Evolutionary conservation across 2,329 filamentous ascomycete genomes (phyloP).

Genomic region (Parasarocladium wereldwijsianum): DNA sequence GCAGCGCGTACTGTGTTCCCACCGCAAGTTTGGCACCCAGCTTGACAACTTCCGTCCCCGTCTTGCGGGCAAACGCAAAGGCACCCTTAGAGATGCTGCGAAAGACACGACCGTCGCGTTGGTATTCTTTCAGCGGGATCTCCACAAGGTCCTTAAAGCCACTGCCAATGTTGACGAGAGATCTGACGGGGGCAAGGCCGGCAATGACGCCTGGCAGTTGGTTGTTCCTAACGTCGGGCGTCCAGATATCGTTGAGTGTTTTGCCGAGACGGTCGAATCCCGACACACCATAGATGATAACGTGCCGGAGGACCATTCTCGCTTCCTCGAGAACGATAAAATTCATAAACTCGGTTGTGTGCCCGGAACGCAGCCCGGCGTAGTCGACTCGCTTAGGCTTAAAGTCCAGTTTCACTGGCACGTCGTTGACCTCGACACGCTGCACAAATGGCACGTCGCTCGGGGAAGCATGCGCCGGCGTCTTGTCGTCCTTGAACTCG

Average conservation of each 20-base stretch:
- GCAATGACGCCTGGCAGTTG: slow-evolving; percentile 82
- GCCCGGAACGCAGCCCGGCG: slow-evolving; percentile 76
- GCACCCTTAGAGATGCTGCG: slow-evolving; percentile 88
- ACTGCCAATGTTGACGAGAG: slow-evolving; percentile 78
- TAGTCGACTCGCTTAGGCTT: slow-evolving; percentile 99
- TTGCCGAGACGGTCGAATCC: slow-evolving; percentile 85
- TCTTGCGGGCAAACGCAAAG: slow-evolving; percentile 79
- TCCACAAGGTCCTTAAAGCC: slow-evolving; percentile 78
- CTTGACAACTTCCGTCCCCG: slow-evolving; percentile 85
- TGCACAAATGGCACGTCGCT: slow-evolving; percentile 78
- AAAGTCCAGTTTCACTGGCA: slow-evolving; percentile 79
- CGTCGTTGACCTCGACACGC: slow-evolving; percentile 69
- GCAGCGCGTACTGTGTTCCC: slow-evolving; percentile 83
- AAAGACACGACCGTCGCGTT: slow-evolving; percentile 83
- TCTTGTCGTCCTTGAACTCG: slow-evolving; percentile 77
- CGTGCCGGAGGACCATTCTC: slow-evolving; percentile 71
- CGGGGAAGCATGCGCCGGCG: slow-evolving; percentile 37
- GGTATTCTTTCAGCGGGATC: slow-evolving; percentile 82
- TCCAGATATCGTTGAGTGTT: slow-evolving; percentile 92
- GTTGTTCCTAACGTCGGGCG: slow-evolving; percentile 76
- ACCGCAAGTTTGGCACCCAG: slow-evolving; percentile 88
- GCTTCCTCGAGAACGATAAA: slow-evolving; percentile 86
- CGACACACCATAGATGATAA: slow-evolving; percentile 81
- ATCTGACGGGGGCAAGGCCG: slow-evolving; percentile 78
- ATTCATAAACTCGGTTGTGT: slow-evolving; percentile 98